Evolutionary conservation across 164 flowering plant species (phyloP), one percentile per base, ranked within the genome.

Genomic region (Chimonanthus praecox): DNA sequence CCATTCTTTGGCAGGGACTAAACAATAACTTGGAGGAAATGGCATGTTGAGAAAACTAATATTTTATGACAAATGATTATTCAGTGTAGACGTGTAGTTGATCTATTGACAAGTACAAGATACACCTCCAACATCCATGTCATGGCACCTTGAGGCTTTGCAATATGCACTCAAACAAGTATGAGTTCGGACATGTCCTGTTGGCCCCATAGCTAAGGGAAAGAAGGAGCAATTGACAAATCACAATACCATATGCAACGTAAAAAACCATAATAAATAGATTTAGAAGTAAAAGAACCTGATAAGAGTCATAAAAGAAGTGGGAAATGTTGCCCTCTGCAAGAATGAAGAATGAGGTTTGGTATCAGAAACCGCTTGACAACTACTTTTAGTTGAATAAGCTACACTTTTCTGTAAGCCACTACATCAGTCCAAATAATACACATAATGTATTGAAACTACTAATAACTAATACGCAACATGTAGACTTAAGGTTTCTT

Each of bases 311-410:
- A 74, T 71, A 33, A 87, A 10, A 50, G 64, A 73, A 58, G 74
- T 71, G 16, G 64, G 44, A 72, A 90, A 58, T 45, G 84, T 82
- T 64, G 86, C 65, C 50, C 81, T 80, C 92, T 87, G 87, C 83
- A 85, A 72, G 60, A 68, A 71, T 11, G 58, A 65, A 21, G 47
- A 72, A 69, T 46, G 11, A 71, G 63, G n/a, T n/a, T n/a, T n/a
- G n/a, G 66, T 6, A 77, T 74, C 16, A 78, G 61, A 71, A 64
- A 69, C 33, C n/a, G 43, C 11, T 58, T 33, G 8, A 50, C 47
- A 68, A 68, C 7, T 60, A 62, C 1, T 60, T 67, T 33, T 2
- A 77, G 72, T 50, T 11, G 6, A 54, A 46, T 20, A 48, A 64
- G 18, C 15, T 20, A 20, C 7, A 70, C 15, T 54, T 13, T 13